Base-by-base conservation (phyloP, 2,329 filamentous ascomycete genomes). In the Aspergillus carbonarius region DNA sequence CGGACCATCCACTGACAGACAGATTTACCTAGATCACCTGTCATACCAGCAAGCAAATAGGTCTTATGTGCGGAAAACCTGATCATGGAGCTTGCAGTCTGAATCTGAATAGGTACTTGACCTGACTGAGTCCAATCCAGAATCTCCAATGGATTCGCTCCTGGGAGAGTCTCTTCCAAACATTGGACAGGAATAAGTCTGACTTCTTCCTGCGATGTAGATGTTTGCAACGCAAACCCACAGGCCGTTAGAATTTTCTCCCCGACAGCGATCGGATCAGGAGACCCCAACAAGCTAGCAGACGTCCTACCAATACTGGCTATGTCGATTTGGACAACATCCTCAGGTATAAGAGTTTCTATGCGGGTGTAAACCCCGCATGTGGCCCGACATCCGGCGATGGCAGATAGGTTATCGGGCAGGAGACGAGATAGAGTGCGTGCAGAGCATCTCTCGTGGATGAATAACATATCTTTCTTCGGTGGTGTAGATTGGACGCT, bases 1-100 rank as follows among this genome's bases (percentile, higher is more conserved):
- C 15, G n/a, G 15, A 54, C 12, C 49, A 54, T 49, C 55, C 55
- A 58, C n/a, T n/a, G 20, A 7, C 39, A 44, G 17, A 58, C 34
- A 15, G 55, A 58, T 13, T 32, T 32, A 4, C 55, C 55, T 3
- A 54, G 39, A 17, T 25, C 35, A 13, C 55, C 55, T 5, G 55
- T 17, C 55, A 58, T 48, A 1, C 55, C 55, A 18, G 15, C 49
- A 8, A 58, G 27, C 15, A 53, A 30, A 15, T 54, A 58, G 3
- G 55, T 50, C 23, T 37, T 58, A 2, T 54, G 25, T 32, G 37
- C 20, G 17, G 23, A 34, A 5, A 54, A 10, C n/a, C 9, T 15
- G 12, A 54, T 12, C 51, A 42, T 42, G 4, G 51, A 54, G 23
- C 51, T 34, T 54, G 51, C 51, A 4, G 51, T 54, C 27, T 54